These are phyloP conservation scores for Chytridium lagenaria DNA, from an alignment of 371 early-diverging fungal species.

Conservation along the genomic window DNA sequence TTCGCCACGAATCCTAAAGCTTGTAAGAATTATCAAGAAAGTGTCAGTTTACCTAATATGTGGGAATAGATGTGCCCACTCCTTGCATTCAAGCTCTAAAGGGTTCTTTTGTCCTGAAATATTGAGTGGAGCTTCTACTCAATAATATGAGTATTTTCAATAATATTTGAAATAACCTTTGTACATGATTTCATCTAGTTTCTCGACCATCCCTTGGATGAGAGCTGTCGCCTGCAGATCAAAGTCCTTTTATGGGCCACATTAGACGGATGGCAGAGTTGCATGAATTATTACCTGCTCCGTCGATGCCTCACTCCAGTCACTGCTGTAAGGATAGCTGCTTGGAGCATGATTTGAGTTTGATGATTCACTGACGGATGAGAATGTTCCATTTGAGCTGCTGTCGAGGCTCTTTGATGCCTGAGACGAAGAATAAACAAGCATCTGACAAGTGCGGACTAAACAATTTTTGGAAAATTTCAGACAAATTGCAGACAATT, in stretches of 20 bases:
- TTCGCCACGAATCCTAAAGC: not conserved
- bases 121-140: conserved; percentile 22
- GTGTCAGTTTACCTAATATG: conserved; percentile 39
- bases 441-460: not conserved
- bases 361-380: not conserved
- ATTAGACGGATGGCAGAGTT: not conserved
- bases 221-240: conserved; percentile 46
- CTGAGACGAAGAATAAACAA: not conserved
- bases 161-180: conserved; percentile 24
- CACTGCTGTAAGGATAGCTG: conserved; percentile 15
- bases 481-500: too few species aligned
- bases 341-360: not conserved
- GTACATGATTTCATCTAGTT: conserved; percentile 44
- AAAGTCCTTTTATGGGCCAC: conserved; percentile 33
- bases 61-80: conserved; percentile 49
- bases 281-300: not conserved
- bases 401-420: not conserved
- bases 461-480: not conserved
- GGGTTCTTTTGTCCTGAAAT: too few species aligned
- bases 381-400: not conserved
- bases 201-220: conserved; percentile 45
- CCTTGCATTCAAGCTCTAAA: conserved; percentile 42
- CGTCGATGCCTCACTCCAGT: conserved; percentile 13
- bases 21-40: not conserved
- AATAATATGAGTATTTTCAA: not conserved